Base-by-base conservation (phyloP, 805 yeast genomes). In the Nakazawaea holstii region DNA sequence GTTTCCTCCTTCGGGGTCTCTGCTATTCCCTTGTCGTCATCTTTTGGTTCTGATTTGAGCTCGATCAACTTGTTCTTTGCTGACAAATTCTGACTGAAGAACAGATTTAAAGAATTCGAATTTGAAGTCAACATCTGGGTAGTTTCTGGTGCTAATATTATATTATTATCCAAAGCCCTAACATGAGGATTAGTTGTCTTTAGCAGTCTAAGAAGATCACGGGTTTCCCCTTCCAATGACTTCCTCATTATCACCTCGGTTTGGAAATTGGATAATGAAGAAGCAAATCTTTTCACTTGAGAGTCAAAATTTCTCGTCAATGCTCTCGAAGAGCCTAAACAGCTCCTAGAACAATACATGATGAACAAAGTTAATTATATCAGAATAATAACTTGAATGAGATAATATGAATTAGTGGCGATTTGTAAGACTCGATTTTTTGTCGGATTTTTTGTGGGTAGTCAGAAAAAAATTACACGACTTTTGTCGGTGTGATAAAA, bases 1-100 rank as follows among this genome's bases (percentile, higher is more conserved):
- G 55, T 57, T 13, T 60, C 60, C 28, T 59, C 56, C 35, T 60
- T 56, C 14, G 38, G 17, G n/a, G 35, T 37, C n/a, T 46, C 45
- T 30, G 38, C 43, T 26, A 24, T 37, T 35, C 27, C 50, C 39
- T 8, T 45, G 20, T 35, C 45, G 17, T 50, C 45, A 14, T 40
- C 43, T 17, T 50, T 44, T 26, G 38, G 31, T 27, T 45, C 43
- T 10, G 31, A 32, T 29, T 50, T 32, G 41, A 48, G 10, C 20
- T 43, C 33, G 6, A 39, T 15, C 14, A 35, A 15, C 1, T 29
- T 15, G 26, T 13, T 41, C n/a, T 27, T 35, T 13, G 28, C 29
- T 15, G 46, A 36, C 38, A 27, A 36, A 27, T 27, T 27, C 2
- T 15, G 15, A 32, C 4, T 41, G 10, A 13, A 13, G 11, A 30